A percentile compares a stretch with the other conserved stretches of the same genome.
Conservation (phyloP, 78 protist genomes). For the Dictyostelium purpureum region DNA sequence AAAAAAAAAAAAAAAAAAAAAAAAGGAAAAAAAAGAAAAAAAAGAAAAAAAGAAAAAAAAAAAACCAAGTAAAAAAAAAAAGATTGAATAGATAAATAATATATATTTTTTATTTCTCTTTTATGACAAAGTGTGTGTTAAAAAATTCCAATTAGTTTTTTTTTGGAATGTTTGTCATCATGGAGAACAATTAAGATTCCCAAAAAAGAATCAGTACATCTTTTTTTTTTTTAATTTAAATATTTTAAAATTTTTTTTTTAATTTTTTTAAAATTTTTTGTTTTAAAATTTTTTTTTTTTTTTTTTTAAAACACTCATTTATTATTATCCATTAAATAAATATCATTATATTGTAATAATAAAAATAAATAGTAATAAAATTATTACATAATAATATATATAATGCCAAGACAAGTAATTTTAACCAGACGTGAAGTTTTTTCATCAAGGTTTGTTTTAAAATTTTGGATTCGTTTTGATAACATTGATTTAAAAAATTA, state of each 20-base stretch:
- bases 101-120: too few species aligned
- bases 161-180: neutral
- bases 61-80: too few species aligned
- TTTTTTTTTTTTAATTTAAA: neutral
- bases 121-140: too few species aligned
- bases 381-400: neutral
- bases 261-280: neutral
- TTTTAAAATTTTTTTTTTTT: neutral
- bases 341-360: too few species aligned
- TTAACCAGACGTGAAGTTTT: slow-evolving; percentile 72
- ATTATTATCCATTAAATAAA: too few species aligned
- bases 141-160: neutral
- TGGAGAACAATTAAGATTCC: too few species aligned
- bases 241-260: neutral
- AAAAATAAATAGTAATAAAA: neutral
- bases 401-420: slow-evolving; percentile 5
- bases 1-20: too few species aligned
- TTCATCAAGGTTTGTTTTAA: slow-evolving; percentile 58
- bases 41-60: too few species aligned
- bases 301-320: neutral
- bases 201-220: too few species aligned
- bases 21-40: neutral
- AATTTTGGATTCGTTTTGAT: neutral
- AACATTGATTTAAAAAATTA: neutral
- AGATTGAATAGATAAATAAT: too few species aligned